Conservation (phyloP, 108 stramenopile species). For the Epithemia pelagica region DNA sequence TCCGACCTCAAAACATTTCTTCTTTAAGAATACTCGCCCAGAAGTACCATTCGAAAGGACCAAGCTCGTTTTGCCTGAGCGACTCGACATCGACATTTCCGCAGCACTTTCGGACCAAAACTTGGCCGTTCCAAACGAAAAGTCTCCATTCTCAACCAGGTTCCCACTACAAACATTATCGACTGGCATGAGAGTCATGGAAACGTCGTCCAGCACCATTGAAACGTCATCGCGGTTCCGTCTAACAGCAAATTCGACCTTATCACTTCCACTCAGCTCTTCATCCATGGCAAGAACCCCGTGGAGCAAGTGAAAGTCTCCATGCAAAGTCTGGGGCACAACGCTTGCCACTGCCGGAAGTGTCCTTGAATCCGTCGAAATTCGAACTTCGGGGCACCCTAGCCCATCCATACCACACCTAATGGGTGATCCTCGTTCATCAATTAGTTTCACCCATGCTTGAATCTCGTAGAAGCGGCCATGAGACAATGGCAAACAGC, state of each 20-base stretch:
- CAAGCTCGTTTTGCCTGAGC: background rate
- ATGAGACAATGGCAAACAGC: background rate
- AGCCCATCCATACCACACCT: background rate
- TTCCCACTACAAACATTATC: background rate
- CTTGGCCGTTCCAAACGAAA: background rate
- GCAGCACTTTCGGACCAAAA: background rate
- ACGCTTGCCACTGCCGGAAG: background rate
- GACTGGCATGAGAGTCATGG: slow-evolving; percentile 4
- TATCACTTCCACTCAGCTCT: background rate
- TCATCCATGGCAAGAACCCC: background rate
- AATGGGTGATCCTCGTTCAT: background rate
- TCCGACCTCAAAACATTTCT: background rate
- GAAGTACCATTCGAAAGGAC: background rate
- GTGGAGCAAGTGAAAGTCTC: background rate
- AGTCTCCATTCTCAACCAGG: background rate
- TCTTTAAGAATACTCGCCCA: background rate
- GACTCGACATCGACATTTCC: background rate
- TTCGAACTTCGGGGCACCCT: background rate
- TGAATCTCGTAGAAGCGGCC: slow-evolving; percentile 5
- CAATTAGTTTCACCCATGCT: slow-evolving; percentile 5
- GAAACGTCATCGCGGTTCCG: background rate
- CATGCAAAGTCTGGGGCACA: background rate
- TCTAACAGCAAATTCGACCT: slow-evolving; percentile 1
- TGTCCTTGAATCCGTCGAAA: background rate
- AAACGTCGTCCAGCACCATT: slow-evolving; percentile 9